phyloP scores from a whole-genome alignment of 129 eudicot species.

The Saussurea involucrata region DNA sequence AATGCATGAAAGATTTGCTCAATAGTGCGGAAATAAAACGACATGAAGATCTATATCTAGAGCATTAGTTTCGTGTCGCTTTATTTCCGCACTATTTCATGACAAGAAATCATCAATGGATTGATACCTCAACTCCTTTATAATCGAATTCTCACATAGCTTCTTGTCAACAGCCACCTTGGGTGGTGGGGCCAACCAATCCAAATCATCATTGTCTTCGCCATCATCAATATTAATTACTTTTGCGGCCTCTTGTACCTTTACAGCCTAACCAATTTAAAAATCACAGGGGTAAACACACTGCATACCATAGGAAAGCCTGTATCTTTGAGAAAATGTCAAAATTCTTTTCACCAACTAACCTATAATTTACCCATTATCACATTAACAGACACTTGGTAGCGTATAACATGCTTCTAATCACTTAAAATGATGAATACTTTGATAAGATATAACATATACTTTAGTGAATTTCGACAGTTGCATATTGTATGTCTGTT shows the following conservation, averaged over 20 bases:
- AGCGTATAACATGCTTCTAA: conserved; percentile 4
- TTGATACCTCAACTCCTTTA: conserved; percentile 75
- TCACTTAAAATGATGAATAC: background rate
- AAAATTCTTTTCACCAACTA: background rate
- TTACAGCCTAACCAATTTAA: conserved; percentile 36
- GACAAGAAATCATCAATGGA: background rate
- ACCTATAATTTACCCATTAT: background rate
- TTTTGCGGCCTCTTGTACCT: conserved; percentile 18
- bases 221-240: conserved; percentile 36
- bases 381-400: conserved; percentile 7
- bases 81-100: background rate
- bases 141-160: conserved; percentile 41
- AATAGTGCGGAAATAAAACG: background rate
- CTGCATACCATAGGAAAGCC: background rate
- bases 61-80: background rate
- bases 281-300: conserved; percentile 10
- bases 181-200: conserved; percentile 76
- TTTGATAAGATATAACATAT: background rate
- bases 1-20: background rate
- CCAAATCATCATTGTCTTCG: conserved; percentile 58
- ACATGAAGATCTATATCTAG: background rate
- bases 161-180: conserved; percentile 32
- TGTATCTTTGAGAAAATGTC: background rate
- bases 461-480: background rate
- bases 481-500: background rate